Base-by-base conservation (phyloP, 2,329 filamentous ascomycete genomes). In the Fusarium oxysporum region DNA sequence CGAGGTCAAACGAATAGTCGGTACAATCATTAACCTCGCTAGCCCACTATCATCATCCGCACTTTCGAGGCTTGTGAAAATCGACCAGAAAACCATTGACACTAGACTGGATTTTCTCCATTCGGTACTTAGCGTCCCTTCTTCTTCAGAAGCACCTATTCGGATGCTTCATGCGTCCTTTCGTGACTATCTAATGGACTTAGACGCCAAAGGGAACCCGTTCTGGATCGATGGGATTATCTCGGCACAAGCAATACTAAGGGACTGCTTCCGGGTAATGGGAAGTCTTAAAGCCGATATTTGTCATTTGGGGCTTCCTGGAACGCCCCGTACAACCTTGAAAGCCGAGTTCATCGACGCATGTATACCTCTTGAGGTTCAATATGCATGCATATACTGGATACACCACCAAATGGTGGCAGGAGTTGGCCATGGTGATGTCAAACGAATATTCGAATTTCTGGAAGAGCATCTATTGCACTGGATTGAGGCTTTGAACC, bases 371-470 rank as follows among this genome's bases (percentile, higher is more conserved):
- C 17, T n/a, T 0, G 53, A 47, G 8, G 8, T 59, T 2, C 59
- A 62, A 32, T 62, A 62, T 3, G 59, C 59, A 5, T 62, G 59
- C 10, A 1, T 44, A 1, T 19, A 47, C 17, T 62, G 53, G 59
- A 23, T 47, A 8, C 0, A 6, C 0, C 59, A 62, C 6, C 59
- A 59, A 19, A 1, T 0, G 3, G 7, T 10, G 7, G 53, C 33
- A 2, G 53, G 23, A 25, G 23, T 25, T 25, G 23, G 23, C 23
- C 23, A 23, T 23, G 23, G 23, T 23, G 23, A 23, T 23, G 23
- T 23, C 23, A 23, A 23, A 23, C 23, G 23, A 23, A 23, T 23
- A 23, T 23, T 23, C 23, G 23, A 23, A 23, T 23, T 23, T 23
- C 23, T 23, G 23, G 23, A 23, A 23, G 23, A 23, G 23, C 23